Evolutionary conservation across 345 rosid species (phyloP), one percentile per base, ranked within the genome.

Genomic region (Pugionium cornutum): DNA sequence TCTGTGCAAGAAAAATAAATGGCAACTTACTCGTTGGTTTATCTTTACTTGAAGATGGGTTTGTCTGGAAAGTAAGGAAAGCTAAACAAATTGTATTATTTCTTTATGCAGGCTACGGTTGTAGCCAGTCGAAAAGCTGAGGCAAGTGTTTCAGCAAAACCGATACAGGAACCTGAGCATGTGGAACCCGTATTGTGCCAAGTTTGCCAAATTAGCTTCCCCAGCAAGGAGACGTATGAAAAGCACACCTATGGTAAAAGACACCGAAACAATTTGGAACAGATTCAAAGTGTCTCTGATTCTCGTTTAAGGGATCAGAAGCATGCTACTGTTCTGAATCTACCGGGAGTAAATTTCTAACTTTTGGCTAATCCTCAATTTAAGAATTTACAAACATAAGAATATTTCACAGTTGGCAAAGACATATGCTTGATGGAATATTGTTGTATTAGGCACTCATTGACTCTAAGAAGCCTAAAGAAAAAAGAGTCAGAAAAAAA

Each of bases 141-240:
- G 65, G 50, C 68, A 48, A 62, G 43, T 46, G 61, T 66, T 68
- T 43, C 51, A 62, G 8, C 39, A 66, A 18, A 67, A 77, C 43
- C 70, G 39, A 6, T 64, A 73, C 69, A 74, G 31, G 55, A 69
- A 85, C 77, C 82, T 68, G 72, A 65, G 51, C 65, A 63, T 61
- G 72, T 74, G 28, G 47, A 61, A 75, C 75, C 67, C 78, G 68
- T 69, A 64, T 67, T 70, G 64, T 80, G 66, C 57, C 79, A 53
- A 58, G 72, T 58, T 76, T 83, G 85, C 71, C 83, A 55, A 74
- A 64, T 70, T 74, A 83, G 78, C 7, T 73, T 39, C 52, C 27
- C 4, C 25, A 67, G 9, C 72, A 60, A 40, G 37, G 68, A 39
- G 34, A 3, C 31, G 5, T 67, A 67, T 40, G 6, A 5, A 67